Base-by-base conservation (phyloP, 2,329 filamentous ascomycete species). In the Blastomyces parvus region DNA sequence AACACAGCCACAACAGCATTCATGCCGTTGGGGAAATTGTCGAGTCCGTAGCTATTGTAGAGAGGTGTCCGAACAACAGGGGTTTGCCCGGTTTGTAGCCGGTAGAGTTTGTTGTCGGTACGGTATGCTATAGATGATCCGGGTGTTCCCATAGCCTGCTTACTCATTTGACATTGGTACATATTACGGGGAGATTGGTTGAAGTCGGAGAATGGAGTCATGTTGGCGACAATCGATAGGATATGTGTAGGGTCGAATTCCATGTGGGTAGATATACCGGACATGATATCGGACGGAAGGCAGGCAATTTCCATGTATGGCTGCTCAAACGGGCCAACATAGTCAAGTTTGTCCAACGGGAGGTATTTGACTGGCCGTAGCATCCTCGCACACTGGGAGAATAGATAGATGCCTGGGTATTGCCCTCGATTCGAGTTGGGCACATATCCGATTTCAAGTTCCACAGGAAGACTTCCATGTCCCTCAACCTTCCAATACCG, bases 151-250 rank as follows among this genome's bases (percentile, higher is more conserved):
- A 99, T 99, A 0, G 93, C 92, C 80, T 99, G 94, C 76, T 99
- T 99, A 79, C 91, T 91, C 94, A 97, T 97, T 82, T 97, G 94
- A 79, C 92, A 97, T 74, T 96, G 90, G 75, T 97, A 99, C 93
- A 97, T 97, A 78, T 99, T 99, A 83, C 94, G 84, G 1, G 94
- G 94, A 17, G 92, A 97, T 77, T 99, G 94, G 78, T 99, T 99
- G 79, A 96, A 96, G 74, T 99, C 91, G 57, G 93, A 97, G 78
- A 99, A 99, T 3, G 94, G 94, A 0, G 94, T 99, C 88, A 97
- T 96, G 78, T 97, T 97, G 71, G 94, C 94, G 60, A 99, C 83
- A 67, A 99, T 97, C 8, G 93, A 97, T 33, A 99, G 85, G 68
- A 99, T 97, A 77, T 97, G 94, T 40, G 94, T 99, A 1, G 94